Base-by-base conservation (phyloP, 305 asterid species). In the Nicotiana rustica region DNA sequence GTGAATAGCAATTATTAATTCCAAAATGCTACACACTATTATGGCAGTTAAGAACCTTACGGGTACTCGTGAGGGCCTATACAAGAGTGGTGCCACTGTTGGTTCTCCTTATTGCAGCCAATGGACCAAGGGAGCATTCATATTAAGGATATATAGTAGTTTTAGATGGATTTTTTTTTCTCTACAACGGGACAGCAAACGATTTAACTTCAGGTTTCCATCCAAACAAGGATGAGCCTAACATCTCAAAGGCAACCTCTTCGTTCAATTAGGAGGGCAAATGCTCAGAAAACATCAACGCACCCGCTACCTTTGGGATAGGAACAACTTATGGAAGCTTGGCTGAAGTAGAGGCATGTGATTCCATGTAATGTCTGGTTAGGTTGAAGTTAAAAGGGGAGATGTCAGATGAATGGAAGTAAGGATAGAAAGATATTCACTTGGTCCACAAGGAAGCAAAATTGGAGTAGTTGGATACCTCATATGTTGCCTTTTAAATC, bases 21-120 rank as follows among this genome's bases (percentile, higher is more conserved):
- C 77, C 57, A 19, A 44, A 44, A 71, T 13, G 59, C 0, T 1
- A 21, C 78, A 71, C 18, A 44, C 38, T 12, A 71, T 21, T 47
- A 21, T 71, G 1, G 38, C 14, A 71, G 61, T 47, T 71, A 71
- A 71, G 78, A 71, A 44, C 38, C 78, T 71, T 35, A 44, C 10
- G 2, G 6, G 38, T 71, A 71, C 36, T 44, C 3, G 38, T 19
- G 61, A 47, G 4, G 10, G 49, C 38, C 79, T 71, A 47, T 9
- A 19, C 78, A 71, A 71, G 38, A 21, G 13, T 44, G 6, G 78
- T 71, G 78, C 19, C 60, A 44, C 35, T 71, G 38, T 19, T 71
- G 78, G n/a, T 15, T 71, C 78, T 71, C 19, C 78, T 41, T 70
- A 41, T 18, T 41, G 57, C 33, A 70, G 77, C 18, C 60, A 70